A percentile compares a stretch with the other conserved stretches of the same genome.
These are phyloP conservation scores for Leccinum arenicola DNA, from an alignment of 768 basidiomycete genomes.

Conservation along the genomic window DNA sequence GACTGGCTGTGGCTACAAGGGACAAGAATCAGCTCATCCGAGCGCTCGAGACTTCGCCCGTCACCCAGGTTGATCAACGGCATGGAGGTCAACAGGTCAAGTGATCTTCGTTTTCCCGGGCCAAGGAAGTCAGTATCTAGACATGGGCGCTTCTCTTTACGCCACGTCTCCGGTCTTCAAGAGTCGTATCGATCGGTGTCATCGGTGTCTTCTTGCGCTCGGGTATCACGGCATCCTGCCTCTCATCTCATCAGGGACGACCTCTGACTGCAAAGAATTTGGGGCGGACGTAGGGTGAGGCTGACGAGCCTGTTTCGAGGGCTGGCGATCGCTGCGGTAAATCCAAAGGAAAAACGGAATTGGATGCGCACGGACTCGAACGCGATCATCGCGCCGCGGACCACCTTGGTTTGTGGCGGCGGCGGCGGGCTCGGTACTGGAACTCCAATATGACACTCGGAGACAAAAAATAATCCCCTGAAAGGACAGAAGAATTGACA, in stretches of 20 bases:
- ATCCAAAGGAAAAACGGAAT: slow-evolving; percentile 3
- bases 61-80: slow-evolving; percentile 29
- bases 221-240: slow-evolving; percentile 52
- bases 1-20: slow-evolving; percentile 48
- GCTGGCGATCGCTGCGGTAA: slow-evolving; percentile 35
- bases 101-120: slow-evolving; percentile 74
- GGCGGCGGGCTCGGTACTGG: background rate
- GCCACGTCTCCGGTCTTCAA: slow-evolving; percentile 45
- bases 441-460: too few relatives aligned
- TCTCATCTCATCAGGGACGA: slow-evolving; percentile 35
- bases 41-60: slow-evolving; percentile 38
- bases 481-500: too few relatives aligned
- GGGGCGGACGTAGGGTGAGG: slow-evolving; percentile 42
- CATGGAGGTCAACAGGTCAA: slow-evolving; percentile 9
- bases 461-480: too few relatives aligned
- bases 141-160: slow-evolving; percentile 64
- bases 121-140: slow-evolving; percentile 63
- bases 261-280: slow-evolving; percentile 17
- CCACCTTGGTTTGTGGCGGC: slow-evolving; percentile 7
- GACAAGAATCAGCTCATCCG: slow-evolving; percentile 45
- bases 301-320: slow-evolving; percentile 47
- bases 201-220: slow-evolving; percentile 43
- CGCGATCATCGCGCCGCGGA: slow-evolving; percentile 23
- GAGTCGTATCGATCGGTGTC: slow-evolving; percentile 54
- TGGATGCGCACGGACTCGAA: slow-evolving; percentile 29